Evolutionary conservation across 2,329 filamentous ascomycete genomes (phyloP).

Genomic region (Pseudogymnoascus sp.): DNA sequence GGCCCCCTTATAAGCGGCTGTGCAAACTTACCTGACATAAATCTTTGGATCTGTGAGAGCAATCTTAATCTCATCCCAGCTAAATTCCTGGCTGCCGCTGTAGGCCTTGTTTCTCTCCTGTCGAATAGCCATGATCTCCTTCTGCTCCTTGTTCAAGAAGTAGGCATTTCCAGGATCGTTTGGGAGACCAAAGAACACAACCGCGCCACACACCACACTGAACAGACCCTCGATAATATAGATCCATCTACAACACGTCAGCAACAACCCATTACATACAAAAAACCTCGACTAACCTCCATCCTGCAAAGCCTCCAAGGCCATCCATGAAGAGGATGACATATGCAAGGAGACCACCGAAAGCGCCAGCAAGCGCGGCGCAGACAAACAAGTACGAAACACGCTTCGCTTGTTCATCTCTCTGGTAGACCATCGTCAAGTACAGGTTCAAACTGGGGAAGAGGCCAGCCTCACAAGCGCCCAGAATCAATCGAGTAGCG

Average conservation of each 20-base stretch:
- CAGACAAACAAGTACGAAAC: constrained; percentile 42
- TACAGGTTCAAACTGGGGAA: constrained; percentile 38
- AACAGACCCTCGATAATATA: constrained; percentile 42
- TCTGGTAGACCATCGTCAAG: constrained; percentile 46
- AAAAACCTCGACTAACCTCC: neutral
- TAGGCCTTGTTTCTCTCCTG: constrained; percentile 38
- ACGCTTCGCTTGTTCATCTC: constrained; percentile 44
- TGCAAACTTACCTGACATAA: neutral
- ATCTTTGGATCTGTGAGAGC: constrained; percentile 40
- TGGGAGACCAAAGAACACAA: constrained; percentile 39
- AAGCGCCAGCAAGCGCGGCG: constrained; percentile 2
- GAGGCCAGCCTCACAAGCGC: neutral
- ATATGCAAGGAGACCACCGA: constrained; percentile 12
- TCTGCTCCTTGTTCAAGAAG: constrained; percentile 40
- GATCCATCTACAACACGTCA: constrained; percentile 19
- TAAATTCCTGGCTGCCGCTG: constrained; percentile 42
- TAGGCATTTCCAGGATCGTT: constrained; percentile 39
- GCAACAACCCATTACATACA: neutral
- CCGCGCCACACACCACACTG: constrained; percentile 34
- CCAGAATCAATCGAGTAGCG: constrained; percentile 28
- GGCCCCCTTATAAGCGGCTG: too few relatives aligned
- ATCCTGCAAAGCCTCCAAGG: neutral
- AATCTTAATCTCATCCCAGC: constrained; percentile 41
- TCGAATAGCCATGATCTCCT: constrained; percentile 41
- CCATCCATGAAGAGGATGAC: constrained; percentile 12